Evolutionary conservation across 768 basidiomycete species (phyloP).

Genomic region (Suillus subaureus): DNA sequence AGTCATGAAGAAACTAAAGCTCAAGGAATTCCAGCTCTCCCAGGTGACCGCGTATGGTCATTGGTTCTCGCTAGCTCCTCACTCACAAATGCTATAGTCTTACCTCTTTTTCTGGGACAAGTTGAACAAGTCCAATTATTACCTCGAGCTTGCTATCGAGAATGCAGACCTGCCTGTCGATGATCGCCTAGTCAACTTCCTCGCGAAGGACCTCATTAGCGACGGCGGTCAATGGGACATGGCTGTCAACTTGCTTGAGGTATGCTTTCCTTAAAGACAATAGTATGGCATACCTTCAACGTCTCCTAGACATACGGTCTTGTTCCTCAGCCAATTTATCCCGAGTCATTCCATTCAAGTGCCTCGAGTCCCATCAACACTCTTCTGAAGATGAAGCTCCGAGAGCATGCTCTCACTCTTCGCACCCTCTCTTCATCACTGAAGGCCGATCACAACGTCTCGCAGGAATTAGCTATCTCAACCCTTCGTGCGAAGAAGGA

Average conservation of each 20-base stretch:
- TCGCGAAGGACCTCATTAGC: constrained; percentile 76
- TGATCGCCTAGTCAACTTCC: constrained; percentile 77
- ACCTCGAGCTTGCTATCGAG: constrained; percentile 85
- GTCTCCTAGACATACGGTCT: constrained; percentile 71
- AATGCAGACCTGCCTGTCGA: constrained; percentile 79
- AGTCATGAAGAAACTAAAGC: constrained; percentile 81
- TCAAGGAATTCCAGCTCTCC: constrained; percentile 89
- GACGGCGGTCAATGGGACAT: constrained; percentile 98
- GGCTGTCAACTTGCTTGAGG: constrained; percentile 69
- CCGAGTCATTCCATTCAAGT: constrained; percentile 84
- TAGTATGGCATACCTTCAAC: constrained; percentile 14
- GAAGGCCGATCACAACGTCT: constrained; percentile 43
- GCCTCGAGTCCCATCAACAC: constrained; percentile 71
- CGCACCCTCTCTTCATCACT: constrained; percentile 63
- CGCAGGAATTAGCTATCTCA: constrained; percentile 47
- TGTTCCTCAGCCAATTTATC: constrained; percentile 80
- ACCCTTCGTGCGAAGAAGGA: constrained; percentile 84
- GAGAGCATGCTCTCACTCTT: constrained; percentile 86
- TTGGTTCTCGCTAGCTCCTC: constrained; percentile 11
- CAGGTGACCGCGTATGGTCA: constrained; percentile 52
- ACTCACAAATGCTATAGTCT: constrained; percentile 43
- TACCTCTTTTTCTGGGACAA: constrained; percentile 98
- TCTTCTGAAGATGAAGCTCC: constrained; percentile 86
- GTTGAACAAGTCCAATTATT: constrained; percentile 88
- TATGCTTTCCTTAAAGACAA: constrained; percentile 23